Evolutionary conservation across 495 filamentous ascomycete genomes (phyloP).

Genomic region (Aspergillus conjunctus): DNA sequence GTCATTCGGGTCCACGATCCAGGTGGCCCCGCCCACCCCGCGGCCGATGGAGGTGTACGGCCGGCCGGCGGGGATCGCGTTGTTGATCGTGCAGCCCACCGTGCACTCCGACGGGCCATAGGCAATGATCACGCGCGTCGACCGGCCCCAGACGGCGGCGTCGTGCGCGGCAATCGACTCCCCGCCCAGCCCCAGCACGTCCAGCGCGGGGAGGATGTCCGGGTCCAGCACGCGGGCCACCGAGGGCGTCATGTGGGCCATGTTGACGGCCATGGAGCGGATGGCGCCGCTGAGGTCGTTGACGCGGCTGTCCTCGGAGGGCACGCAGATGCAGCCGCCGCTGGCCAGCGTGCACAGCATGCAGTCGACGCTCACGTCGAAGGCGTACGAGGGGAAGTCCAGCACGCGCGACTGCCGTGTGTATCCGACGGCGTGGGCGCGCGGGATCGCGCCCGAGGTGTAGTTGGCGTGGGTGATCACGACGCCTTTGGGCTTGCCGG

Average conservation of each 20-base stretch:
- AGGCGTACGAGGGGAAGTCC: slow-evolving; percentile 25
- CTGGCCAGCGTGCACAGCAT: slow-evolving; percentile 15
- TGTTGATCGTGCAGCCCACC: slow-evolving; percentile 36
- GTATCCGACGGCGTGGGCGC: not conserved
- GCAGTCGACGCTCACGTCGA: slow-evolving; percentile 23
- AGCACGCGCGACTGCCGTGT: slow-evolving; percentile 20
- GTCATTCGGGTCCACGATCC: slow-evolving; percentile 51
- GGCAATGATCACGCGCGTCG: slow-evolving; percentile 11
- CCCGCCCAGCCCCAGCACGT: slow-evolving; percentile 42
- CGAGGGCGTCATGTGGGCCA: slow-evolving; percentile 48
- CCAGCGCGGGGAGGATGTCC: slow-evolving; percentile 31
- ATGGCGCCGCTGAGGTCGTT: slow-evolving; percentile 35
- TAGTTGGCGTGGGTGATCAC: slow-evolving; percentile 30
- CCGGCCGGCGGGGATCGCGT: not conserved
- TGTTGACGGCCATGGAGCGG: slow-evolving; percentile 23
- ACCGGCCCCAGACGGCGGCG: slow-evolving; percentile 21
- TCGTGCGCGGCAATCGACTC: slow-evolving; percentile 22
- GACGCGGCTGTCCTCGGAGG: slow-evolving; percentile 26
- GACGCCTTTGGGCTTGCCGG: slow-evolving; percentile 47
- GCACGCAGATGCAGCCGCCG: slow-evolving; percentile 33
- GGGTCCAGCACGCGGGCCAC: slow-evolving; percentile 37
- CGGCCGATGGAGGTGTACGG: slow-evolving; percentile 3
- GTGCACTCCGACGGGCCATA: slow-evolving; percentile 53
- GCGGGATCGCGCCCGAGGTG: not conserved
- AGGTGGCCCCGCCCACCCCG: slow-evolving; percentile 19